Conservation (phyloP, 768 basidiomycete species). For the Tricholoma bakamatsutake region DNA sequence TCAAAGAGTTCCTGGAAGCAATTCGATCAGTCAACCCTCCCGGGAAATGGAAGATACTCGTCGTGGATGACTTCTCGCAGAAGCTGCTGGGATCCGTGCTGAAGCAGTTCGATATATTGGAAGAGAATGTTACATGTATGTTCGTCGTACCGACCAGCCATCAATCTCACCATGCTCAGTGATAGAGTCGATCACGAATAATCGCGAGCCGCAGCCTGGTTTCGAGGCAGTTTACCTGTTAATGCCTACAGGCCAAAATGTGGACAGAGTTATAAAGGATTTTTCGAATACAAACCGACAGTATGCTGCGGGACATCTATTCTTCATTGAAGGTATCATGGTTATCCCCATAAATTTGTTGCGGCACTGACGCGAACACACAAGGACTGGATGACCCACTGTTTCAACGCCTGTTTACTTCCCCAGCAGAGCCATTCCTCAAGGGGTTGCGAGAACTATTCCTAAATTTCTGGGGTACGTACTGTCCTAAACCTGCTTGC, state of each 20-base stretch:
- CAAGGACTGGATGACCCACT: conserved; percentile 76
- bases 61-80: conserved; percentile 91
- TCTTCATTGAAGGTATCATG: conserved; percentile 78
- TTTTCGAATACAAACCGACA: conserved; percentile 53
- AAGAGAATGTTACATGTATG: conserved; percentile 95
- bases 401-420: conserved; percentile 68
- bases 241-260: conserved; percentile 92
- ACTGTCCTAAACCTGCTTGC: background rate
- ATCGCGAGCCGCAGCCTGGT: conserved; percentile 76
- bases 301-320: conserved; percentile 84
- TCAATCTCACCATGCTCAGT: conserved; percentile 40
- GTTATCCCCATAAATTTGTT: background rate
- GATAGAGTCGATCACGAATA: conserved; percentile 83
- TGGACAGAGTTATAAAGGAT: conserved; percentile 86
- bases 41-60: conserved; percentile 93
- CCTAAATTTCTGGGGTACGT: conserved; percentile 88
- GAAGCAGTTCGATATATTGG: conserved; percentile 89
- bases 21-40: conserved; percentile 84
- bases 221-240: conserved; percentile 93
- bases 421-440: conserved; percentile 74
- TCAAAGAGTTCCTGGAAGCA: conserved; percentile 77
- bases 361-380: background rate
- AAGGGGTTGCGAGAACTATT: conserved; percentile 79
- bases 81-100: conserved; percentile 78
- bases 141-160: conserved; percentile 9